Conservation (phyloP, 805 yeast genomes). For the Candida caryicola region DNA sequence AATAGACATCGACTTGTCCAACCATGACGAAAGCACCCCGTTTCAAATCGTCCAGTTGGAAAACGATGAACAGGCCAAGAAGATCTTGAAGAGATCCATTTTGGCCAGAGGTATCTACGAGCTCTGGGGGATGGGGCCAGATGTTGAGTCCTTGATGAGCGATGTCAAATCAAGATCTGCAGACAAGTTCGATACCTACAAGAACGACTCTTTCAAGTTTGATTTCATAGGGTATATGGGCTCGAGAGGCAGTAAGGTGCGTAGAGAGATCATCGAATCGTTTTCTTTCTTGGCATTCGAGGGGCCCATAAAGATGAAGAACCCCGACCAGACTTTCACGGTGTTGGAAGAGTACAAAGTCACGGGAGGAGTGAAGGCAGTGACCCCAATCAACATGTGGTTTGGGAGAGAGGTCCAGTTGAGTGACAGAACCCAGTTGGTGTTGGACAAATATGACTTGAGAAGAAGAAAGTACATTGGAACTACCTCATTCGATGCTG, state of each 20-base stretch:
- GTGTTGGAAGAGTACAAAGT: conserved; percentile 70
- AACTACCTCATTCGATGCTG: conserved; percentile 96
- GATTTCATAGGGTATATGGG: conserved; percentile 80
- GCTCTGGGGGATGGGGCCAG: conserved; percentile 71
- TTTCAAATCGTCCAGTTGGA: conserved; percentile 67
- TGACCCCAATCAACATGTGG: conserved; percentile 54
- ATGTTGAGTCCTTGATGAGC: conserved; percentile 56
- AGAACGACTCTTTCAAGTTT: conserved; percentile 65
- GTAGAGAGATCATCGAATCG: conserved; percentile 61
- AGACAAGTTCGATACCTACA: conserved; percentile 36
- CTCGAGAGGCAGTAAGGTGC: conserved; percentile 49
- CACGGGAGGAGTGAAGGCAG: conserved; percentile 45
- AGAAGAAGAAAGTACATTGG: conserved; percentile 85
- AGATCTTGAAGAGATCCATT: conserved; percentile 64
- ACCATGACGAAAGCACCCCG: conserved; percentile 60
- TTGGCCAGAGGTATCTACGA: conserved; percentile 77
- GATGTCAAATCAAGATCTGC: conserved; percentile 36
- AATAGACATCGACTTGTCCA: conserved; percentile 56
- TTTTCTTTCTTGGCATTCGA: conserved; percentile 67
- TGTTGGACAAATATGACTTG: conserved; percentile 76
- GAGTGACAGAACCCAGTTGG: conserved; percentile 60
- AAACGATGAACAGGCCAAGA: conserved; percentile 63
- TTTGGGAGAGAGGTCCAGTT: conserved; percentile 72
- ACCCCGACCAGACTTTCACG: conserved; percentile 68
- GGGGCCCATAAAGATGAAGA: conserved; percentile 76